Evolutionary conservation across 139 green algal species (phyloP), one percentile per base, ranked within the genome.

Genomic region (Dunaliella primolecta): DNA sequence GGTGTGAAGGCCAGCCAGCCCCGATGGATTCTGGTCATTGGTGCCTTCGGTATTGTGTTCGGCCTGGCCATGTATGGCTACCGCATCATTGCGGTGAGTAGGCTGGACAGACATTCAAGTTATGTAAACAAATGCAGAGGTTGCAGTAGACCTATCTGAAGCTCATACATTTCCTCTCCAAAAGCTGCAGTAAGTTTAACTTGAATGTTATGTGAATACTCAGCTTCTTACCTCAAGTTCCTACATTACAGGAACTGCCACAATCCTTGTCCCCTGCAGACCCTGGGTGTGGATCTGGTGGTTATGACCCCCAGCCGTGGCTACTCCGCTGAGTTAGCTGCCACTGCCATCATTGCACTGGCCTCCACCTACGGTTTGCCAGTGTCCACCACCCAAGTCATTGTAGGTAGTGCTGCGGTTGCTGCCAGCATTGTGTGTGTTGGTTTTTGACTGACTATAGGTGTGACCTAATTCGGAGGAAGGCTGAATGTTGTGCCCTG

Each of bases 11-110:
- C 87, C 0, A 64, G 82, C 2, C 86, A 93, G 0, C 92, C 89
- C 0, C 35, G 89, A 35, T 98, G 95, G 93, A 95, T 97, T n/a
- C 88, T 98, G 75, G 86, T 86, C 0, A 83, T 96, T 15, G 92
- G 93, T 46, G 96, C 90, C 2, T 74, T 83, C 0, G 95, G 95
- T 35, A 95, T 98, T 36, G 92, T 97, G 36, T 7, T 94, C 1
- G 96, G 95, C 0, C 87, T 98, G 33, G 89, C 91, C 24, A 93
- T 89, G 0, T 97, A 95, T 79, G 88, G 86, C 72, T 90, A 92
- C 88, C 90, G 86, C 34, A 90, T 93, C 81, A 93, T 91, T n/a
- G n/a, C n/a, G n/a, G n/a, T n/a, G n/a, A n/a, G n/a, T n/a, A n/a
- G n/a, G n/a, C n/a, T n/a, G n/a, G n/a, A n/a, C n/a, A n/a, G n/a